phyloP scores from a whole-genome alignment of 306 rosid genomes.

The Castanopsis chinensis region DNA sequence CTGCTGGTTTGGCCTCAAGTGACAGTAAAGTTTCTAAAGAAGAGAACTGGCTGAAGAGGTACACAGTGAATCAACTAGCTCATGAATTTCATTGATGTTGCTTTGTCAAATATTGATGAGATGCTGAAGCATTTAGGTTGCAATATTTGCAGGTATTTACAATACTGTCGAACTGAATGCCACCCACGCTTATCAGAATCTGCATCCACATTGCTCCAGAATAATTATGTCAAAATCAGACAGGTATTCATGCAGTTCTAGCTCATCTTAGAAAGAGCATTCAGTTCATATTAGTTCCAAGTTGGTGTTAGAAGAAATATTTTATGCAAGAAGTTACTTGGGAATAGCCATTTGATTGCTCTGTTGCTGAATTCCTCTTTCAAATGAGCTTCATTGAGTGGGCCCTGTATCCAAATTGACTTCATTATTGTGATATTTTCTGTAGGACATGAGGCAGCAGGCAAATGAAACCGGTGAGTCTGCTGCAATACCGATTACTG shows the following conservation, averaged over 20 bases:
- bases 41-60: constrained; percentile 98
- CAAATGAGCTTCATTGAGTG: constrained; percentile 7
- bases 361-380: background rate
- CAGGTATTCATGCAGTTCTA: constrained; percentile 58
- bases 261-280: constrained; percentile 13
- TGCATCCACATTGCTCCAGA: constrained; percentile 68
- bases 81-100: constrained; percentile 8
- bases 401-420: background rate
- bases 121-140: constrained; percentile 20
- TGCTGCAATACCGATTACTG: constrained; percentile 89
- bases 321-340: constrained; percentile 1
- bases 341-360: background rate
- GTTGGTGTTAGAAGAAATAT: constrained; percentile 9
- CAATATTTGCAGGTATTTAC: constrained; percentile 67
- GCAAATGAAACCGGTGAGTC: constrained; percentile 94
- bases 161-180: constrained; percentile 75
- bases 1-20: constrained; percentile 57
- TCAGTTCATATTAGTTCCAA: constrained; percentile 1
- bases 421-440: constrained; percentile 1
- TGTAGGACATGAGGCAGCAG: constrained; percentile 94
- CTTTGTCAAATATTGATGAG: constrained; percentile 16
- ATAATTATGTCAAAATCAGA: constrained; percentile 86
- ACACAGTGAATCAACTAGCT: constrained; percentile 6
- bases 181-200: constrained; percentile 84
- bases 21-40: constrained; percentile 62